Evolutionary conservation across 164 flowering plant species (phyloP).

Genomic region (Paratinospora sagittata): DNA sequence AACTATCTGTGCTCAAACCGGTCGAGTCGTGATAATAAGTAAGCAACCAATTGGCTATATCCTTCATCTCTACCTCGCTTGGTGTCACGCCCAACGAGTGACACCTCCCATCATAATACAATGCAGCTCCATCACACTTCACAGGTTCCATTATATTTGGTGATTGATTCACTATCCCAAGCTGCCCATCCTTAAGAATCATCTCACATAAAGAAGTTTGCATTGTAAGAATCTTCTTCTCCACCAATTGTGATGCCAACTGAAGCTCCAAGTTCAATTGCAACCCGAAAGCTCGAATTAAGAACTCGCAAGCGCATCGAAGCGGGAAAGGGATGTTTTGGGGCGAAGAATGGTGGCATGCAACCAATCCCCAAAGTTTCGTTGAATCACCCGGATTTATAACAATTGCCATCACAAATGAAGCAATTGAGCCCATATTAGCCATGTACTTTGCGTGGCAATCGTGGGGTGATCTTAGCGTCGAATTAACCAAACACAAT

Average conservation of each 20-base stretch:
- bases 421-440: slow-evolving; percentile 65
- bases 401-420: slow-evolving; percentile 53
- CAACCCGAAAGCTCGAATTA: slow-evolving; percentile 61
- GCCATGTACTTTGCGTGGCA: slow-evolving; percentile 68
- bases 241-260: slow-evolving; percentile 42
- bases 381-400: slow-evolving; percentile 35
- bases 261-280: slow-evolving; percentile 64
- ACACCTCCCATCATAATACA: slow-evolving; percentile 41
- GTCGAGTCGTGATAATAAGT: slow-evolving; percentile 48
- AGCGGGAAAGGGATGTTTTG: slow-evolving; percentile 63
- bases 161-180: slow-evolving; percentile 52
- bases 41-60: slow-evolving; percentile 59
- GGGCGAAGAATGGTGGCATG: slow-evolving; percentile 64
- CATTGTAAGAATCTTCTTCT: slow-evolving; percentile 47
- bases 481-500: slow-evolving; percentile 50
- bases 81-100: slow-evolving; percentile 66
- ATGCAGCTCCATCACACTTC: slow-evolving; percentile 74
- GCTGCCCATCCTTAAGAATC: slow-evolving; percentile 65
- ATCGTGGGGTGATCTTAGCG: slow-evolving; percentile 55
- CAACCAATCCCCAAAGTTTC: slow-evolving; percentile 76
- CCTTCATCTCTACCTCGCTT: slow-evolving; percentile 53
- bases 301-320: slow-evolving; percentile 74
- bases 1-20: slow-evolving; percentile 65
- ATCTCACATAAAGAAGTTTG: slow-evolving; percentile 65
- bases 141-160: slow-evolving; percentile 76